Percentiles rank a stretch among this genome's conserved stretches.
These are phyloP conservation scores for Leishmania tarentolae DNA, from an alignment of 208 protist species.

Conservation along the genomic window DNA sequence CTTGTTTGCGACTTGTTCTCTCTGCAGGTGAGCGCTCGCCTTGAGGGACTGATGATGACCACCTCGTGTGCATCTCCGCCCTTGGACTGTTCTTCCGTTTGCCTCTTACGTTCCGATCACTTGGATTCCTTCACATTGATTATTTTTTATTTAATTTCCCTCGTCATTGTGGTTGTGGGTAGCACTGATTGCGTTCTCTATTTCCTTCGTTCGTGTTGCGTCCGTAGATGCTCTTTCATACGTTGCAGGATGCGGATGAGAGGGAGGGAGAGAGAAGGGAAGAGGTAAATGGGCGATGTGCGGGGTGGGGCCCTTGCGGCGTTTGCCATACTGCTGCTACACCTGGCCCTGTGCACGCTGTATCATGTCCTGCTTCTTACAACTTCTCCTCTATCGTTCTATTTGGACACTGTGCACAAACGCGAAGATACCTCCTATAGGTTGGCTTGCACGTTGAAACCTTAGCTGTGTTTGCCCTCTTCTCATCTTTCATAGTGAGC, in stretches of 20 bases:
- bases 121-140: neutral
- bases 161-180: neutral
- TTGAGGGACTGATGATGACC: neutral
- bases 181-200: neutral
- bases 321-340: neutral
- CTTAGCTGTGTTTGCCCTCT: neutral
- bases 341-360: neutral
- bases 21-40: neutral
- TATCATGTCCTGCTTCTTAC: neutral
- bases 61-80: neutral
- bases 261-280: neutral
- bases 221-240: neutral
- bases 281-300: neutral
- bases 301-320: neutral
- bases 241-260: neutral
- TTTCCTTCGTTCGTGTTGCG: neutral
- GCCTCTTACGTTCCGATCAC: neutral
- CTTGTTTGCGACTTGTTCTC: neutral
- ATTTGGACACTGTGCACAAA: neutral
- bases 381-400: neutral
- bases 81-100: neutral
- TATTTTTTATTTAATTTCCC: neutral
- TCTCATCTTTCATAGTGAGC: neutral
- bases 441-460: neutral
- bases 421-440: neutral